phyloP scores from a whole-genome alignment of 75 land plant species.

The Cryptomeria japonica region DNA sequence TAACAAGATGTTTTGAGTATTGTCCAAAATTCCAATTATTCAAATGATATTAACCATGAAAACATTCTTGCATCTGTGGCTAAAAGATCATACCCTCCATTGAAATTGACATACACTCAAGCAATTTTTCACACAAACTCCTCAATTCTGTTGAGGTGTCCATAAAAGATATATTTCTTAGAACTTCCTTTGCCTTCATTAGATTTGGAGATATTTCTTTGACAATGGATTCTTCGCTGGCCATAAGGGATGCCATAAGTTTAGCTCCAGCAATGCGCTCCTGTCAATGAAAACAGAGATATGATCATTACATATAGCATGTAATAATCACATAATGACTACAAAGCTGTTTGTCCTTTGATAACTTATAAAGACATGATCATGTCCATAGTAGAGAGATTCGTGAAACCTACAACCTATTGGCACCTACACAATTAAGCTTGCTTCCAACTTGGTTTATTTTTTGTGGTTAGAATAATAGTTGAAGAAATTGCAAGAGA shows the following conservation, averaged over 20 bases:
- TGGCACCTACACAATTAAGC: neutral
- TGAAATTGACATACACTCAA: conserved; percentile 36
- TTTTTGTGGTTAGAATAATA: neutral
- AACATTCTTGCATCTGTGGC: neutral
- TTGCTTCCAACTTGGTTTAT: neutral
- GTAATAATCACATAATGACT: neutral
- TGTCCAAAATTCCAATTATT: neutral
- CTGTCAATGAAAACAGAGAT: conserved; percentile 33
- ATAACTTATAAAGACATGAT: no score
- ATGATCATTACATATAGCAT: neutral
- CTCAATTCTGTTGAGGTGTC: conserved; percentile 57
- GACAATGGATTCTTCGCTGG: conserved; percentile 52
- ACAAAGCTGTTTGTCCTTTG: no score
- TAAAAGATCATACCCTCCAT: neutral
- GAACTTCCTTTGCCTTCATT: conserved; percentile 44
- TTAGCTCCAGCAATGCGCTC: conserved; percentile 74
- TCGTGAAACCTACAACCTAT: neutral
- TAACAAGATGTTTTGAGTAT: neutral
- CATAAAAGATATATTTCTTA: conserved; percentile 36
- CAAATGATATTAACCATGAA: neutral
- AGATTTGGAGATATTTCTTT: conserved; percentile 49
- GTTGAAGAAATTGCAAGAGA: no score
- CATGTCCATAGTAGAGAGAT: neutral
- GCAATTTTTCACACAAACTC: conserved; percentile 57
- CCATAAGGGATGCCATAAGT: conserved; percentile 67